phyloP scores from a whole-genome alignment of 2,329 filamentous ascomycete species.

The Fusarium bulbicola region DNA sequence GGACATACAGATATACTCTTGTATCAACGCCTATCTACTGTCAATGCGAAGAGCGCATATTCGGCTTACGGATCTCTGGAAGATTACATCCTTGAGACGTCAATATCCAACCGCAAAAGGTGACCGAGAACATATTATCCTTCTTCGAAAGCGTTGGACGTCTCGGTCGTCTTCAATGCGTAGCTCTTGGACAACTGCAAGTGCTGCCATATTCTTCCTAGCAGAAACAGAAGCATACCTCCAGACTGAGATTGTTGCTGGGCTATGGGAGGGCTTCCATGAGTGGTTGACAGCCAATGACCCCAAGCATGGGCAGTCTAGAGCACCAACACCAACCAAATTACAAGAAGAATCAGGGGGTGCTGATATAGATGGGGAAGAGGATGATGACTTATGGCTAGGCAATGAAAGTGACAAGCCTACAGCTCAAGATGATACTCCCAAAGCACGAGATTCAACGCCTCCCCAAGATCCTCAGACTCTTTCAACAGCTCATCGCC shows the following conservation, averaged over 20 bases:
- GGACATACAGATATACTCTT: slow-evolving; percentile 82
- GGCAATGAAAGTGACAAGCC: slow-evolving; percentile 15
- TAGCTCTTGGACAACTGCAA: slow-evolving; percentile 88
- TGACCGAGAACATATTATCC: slow-evolving; percentile 67
- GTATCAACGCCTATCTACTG: slow-evolving; percentile 87
- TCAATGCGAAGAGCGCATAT: slow-evolving; percentile 87
- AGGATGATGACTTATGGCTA: slow-evolving; percentile 46
- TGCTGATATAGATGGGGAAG: slow-evolving; percentile 16
- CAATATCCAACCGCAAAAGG: slow-evolving; percentile 76
- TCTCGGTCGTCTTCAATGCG: slow-evolving; percentile 74
- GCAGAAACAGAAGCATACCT: slow-evolving; percentile 89
- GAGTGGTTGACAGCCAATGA: slow-evolving; percentile 71
- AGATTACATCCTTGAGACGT: slow-evolving; percentile 78
- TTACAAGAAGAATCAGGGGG: slow-evolving; percentile 9
- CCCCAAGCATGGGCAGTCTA: slow-evolving; percentile 39
- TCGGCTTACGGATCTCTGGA: slow-evolving; percentile 86
- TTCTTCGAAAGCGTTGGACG: slow-evolving; percentile 71
- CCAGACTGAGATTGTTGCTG: slow-evolving; percentile 86
- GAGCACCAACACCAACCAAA: slow-evolving; percentile 38
- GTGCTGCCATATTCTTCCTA: slow-evolving; percentile 87
- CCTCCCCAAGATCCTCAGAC: slow-evolving; percentile 80
- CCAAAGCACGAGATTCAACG: slow-evolving; percentile 32
- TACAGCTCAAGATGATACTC: slow-evolving; percentile 30
- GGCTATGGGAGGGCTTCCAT: slow-evolving; percentile 82
- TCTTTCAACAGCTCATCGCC: slow-evolving; percentile 79